Base-by-base conservation (phyloP, 306 rosid genomes). In the Malus fusca region DNA sequence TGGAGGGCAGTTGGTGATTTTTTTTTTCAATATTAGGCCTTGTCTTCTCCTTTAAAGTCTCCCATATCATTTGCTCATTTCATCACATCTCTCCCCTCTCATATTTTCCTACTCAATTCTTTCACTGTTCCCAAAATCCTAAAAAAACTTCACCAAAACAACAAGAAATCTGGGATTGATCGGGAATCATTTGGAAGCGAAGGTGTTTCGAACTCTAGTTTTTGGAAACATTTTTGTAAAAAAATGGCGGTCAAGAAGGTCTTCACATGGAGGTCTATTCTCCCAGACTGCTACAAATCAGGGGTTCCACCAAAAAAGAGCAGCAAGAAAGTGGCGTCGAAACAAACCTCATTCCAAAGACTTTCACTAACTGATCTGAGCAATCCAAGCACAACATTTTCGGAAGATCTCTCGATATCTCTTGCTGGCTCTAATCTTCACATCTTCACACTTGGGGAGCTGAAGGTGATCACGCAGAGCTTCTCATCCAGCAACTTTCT, bases 321-420 rank as follows among this genome's bases (percentile, higher is more conserved):
- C 79, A 73, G 87, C 21, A 84, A 83, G 73, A 90, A 84, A 69
- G 90, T 80, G 68, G 72, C 86, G 66, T 83, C 91, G 3, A 92
- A 85, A 53, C 84, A 80, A 28, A 79, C 43, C 46, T 82, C 97
- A 21, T 89, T 82, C 22, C 85, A 79, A 33, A 84, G 99, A 83
- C 75, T 92, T 22, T 90, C 93, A 0, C 53, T 85, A 1, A 60
- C 88, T 15, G 99, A 96, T 85, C 81, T 92, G 84, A 96, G 97
- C 75, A 68, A 75, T 68, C 93, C 92, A 7, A 85, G 96, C 83
- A 68, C 80, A 3, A 80, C 83, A 9, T 76, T 95, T 42, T 75
- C 97, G 0, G 98, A 92, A 74, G 99, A 96, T 55, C 79, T 95
- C 7, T 96, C 99, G 0, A 66, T 92, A 3, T 96, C 99, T 56